Evolutionary conservation across 208 protist genomes (phyloP).

Genomic region (Leishmania amazonensis): DNA sequence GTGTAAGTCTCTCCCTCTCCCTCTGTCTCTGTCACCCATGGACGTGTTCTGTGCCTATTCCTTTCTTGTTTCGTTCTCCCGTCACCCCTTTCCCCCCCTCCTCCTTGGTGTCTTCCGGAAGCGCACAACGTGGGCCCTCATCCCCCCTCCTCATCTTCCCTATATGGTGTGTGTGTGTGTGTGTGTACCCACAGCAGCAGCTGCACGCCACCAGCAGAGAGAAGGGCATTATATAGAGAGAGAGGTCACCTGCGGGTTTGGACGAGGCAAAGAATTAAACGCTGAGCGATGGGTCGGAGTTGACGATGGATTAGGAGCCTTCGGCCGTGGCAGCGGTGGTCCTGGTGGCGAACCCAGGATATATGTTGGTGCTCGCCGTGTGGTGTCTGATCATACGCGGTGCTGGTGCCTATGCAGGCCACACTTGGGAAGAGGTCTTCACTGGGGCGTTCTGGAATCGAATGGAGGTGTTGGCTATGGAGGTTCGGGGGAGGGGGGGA

Average conservation of each 20-base stretch:
- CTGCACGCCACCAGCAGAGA: neutral
- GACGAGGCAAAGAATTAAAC: neutral
- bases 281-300: neutral
- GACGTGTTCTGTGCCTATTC: neutral
- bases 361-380: neutral
- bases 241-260: neutral
- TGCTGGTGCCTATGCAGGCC: neutral
- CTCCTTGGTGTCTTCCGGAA: neutral
- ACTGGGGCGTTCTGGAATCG: neutral
- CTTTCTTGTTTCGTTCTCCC: neutral
- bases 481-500: neutral
- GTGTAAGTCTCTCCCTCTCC: neutral
- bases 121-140: neutral
- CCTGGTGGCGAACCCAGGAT: neutral
- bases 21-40: neutral
- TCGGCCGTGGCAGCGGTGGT: neutral
- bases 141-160: slow-evolving; percentile 1
- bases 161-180: neutral
- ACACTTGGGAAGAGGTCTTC: neutral
- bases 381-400: neutral
- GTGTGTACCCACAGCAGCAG: too few relatives aligned
- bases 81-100: neutral
- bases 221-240: neutral
- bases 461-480: neutral
- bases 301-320: neutral